Base-by-base conservation (phyloP, 768 basidiomycete species). In the Leucocoprinus sp. region DNA sequence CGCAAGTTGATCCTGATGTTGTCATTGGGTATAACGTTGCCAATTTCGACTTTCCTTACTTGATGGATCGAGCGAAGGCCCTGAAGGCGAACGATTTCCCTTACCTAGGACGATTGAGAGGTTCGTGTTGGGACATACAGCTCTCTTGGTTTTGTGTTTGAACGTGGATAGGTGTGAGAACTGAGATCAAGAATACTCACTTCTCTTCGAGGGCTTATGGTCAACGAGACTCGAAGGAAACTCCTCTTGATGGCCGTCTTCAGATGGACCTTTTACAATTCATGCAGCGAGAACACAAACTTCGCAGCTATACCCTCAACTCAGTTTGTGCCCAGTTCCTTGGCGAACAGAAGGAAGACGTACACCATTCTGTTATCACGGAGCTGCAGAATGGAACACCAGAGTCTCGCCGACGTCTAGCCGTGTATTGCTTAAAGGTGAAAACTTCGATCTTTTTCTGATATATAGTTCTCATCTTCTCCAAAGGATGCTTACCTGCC, bases 141-240 rank as follows among this genome's bases (percentile, higher is more conserved):
- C 29, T 22, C 15, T 15, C 28, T 8, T 14, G 35, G 28, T 53
- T 45, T 52, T 22, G 24, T 17, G 9, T 39, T 28, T 14, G 42
- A 14, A 54, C 19, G 8, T 45, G 24, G 18, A 33, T 53, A 97
- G 95, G 76, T 48, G 55, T 74, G 43, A 84, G 76, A 62, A 80
- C 91, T 0, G 82, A 86, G 60, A 75, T 80, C 39, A 97, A 95
- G 62, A 88, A 84, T 43, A 91, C 96, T 0, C 96, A 99, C 60
- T 99, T 99, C 65, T 96, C 93, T 5, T 97, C 93, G 0, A 96
- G 92, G 59, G 96, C 96, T 0, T 98, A 93, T 55, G 96, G 96
- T 15, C 88, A 92, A 55, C 86, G 96, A 39, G 93, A 96, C 62
- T 96, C 93, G 0, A 98, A 98, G 60, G 91, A 93, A 45, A 93